Conservation (phyloP, 164 flowering plant species). For the Kingdonia uniflora region DNA sequence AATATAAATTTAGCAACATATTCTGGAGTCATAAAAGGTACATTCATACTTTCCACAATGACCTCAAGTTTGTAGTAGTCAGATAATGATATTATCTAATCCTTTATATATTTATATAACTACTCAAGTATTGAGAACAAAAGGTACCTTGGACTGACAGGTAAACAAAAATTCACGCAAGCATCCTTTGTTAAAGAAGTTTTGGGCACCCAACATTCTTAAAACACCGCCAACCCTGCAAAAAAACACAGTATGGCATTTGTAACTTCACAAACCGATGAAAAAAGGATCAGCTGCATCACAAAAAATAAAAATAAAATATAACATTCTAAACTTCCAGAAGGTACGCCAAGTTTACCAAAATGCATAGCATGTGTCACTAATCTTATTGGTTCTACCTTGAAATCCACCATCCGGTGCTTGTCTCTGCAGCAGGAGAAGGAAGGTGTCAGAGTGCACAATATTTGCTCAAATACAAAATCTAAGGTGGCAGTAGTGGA, state of each 20-base stretch:
- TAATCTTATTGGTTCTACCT: slow-evolving; percentile 79
- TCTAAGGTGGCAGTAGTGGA: no score
- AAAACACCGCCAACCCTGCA: slow-evolving; percentile 77
- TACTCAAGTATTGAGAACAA: slow-evolving; percentile 8
- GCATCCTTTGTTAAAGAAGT: slow-evolving; percentile 46
- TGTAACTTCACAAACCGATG: slow-evolving; percentile 8
- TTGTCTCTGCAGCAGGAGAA: slow-evolving; percentile 51
- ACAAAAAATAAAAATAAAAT: neutral
- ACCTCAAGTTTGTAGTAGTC: no score
- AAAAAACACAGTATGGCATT: slow-evolving; percentile 1
- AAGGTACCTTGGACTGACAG: slow-evolving; percentile 63
- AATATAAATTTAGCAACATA: no score
- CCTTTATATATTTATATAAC: no score
- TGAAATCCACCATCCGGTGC: slow-evolving; percentile 87
- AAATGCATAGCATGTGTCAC: slow-evolving; percentile 95
- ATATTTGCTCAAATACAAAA: neutral
- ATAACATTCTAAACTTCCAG: neutral
- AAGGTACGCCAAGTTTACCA: slow-evolving; percentile 40
- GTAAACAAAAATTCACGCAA: slow-evolving; percentile 52
- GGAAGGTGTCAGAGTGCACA: neutral
- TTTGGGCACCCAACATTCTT: slow-evolving; percentile 51
- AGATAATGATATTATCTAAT: no score
- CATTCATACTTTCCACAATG: no score
- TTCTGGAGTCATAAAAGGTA: no score
- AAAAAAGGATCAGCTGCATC: neutral